Evolutionary conservation across 345 rosid species (phyloP).

Genomic region (Arabidopsis thaliana): TAIR10.1 NC_003071.7:13579501-13580000

Average conservation of each 20-base stretch:
- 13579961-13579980: too few relatives aligned
- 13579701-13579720: constrained; percentile 30
- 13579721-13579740: constrained; percentile 27
- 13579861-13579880: constrained; percentile 39
- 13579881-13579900: constrained; percentile 24
- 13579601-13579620: too few relatives aligned
- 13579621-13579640: too few relatives aligned
- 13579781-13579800: constrained; percentile 27
- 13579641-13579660: too few relatives aligned
- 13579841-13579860: constrained; percentile 40
- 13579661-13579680: too few relatives aligned
- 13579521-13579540: background rate
- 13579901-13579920: background rate
- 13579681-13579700: background rate
- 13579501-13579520: background rate
- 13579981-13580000: too few relatives aligned
- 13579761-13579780: background rate
- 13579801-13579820: constrained; percentile 41
- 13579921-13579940: constrained; percentile 8
- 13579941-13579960: too few relatives aligned
- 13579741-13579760: constrained; percentile 27
- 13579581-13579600: background rate
- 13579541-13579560: background rate
- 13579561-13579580: too few relatives aligned
- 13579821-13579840: constrained; percentile 34